phyloP scores from a whole-genome alignment of 2,329 filamentous ascomycete genomes.

The Pezicula rhizophila region DNA sequence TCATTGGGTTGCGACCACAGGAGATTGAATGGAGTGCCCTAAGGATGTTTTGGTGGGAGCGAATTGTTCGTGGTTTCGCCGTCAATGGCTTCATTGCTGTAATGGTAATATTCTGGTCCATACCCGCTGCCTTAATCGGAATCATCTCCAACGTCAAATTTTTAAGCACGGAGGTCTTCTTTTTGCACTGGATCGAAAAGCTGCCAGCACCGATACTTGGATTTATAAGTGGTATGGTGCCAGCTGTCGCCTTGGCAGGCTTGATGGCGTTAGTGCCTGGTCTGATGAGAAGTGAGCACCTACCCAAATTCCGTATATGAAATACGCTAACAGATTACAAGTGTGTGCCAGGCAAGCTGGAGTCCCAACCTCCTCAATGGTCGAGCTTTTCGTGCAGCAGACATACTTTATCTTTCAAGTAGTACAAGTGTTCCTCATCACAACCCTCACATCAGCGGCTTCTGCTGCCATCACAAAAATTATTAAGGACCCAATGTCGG shows the following conservation, averaged over 20 bases:
- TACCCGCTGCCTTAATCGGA: conserved; percentile 60
- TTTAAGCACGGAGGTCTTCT: conserved; percentile 44
- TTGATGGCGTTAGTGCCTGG: conserved; percentile 56
- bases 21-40: conserved; percentile 65
- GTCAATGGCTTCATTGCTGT: conserved; percentile 47
- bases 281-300: conserved; percentile 47
- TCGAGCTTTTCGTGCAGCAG: conserved; percentile 58
- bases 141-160: conserved; percentile 58
- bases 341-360: conserved; percentile 55
- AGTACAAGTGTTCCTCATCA: conserved; percentile 63
- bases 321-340: conserved; percentile 19
- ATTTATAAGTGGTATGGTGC: conserved; percentile 57
- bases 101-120: conserved; percentile 62
- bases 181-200: conserved; percentile 50
- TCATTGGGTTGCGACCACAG: conserved; percentile 52
- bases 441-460: conserved; percentile 57
- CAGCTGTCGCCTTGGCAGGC: conserved; percentile 51
- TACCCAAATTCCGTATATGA: conserved; percentile 6
- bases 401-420: conserved; percentile 60
- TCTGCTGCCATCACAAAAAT: conserved; percentile 46
- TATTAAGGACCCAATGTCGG: conserved; percentile 40
- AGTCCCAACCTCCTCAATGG: conserved; percentile 48
- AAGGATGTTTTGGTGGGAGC: conserved; percentile 55
- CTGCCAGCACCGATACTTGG: conserved; percentile 50
- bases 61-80: conserved; percentile 46